Evolutionary conservation across 192 early-diverging fungal genomes (phyloP).

Genomic region (Umbelopsis ramanniana): DNA sequence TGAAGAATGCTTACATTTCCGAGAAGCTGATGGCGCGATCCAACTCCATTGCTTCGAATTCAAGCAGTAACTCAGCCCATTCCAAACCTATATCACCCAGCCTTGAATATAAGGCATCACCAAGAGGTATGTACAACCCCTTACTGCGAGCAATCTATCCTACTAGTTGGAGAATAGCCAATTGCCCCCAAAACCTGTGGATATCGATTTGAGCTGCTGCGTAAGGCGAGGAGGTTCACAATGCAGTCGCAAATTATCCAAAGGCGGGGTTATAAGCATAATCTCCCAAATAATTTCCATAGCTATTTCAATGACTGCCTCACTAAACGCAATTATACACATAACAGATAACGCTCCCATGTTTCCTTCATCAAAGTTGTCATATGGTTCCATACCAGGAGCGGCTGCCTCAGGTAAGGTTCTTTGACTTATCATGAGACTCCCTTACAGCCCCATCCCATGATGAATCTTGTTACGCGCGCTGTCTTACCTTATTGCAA

Average conservation of each 20-base stretch:
- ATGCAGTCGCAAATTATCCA: no score
- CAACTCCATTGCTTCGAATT: background rate
- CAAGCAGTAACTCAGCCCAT: background rate
- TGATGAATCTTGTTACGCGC: background rate
- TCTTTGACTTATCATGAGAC: background rate
- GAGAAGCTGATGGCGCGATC: background rate
- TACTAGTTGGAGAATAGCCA: background rate
- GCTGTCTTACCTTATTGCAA: background rate
- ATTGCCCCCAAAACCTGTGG: background rate
- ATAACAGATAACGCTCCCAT: background rate
- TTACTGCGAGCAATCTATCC: background rate
- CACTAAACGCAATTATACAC: no score
- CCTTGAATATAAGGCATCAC: background rate
- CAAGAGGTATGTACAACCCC: background rate
- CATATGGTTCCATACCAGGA: conserved; percentile 19
- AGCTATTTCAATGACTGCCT: no score
- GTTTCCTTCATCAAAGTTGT: conserved; percentile 2
- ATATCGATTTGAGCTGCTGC: no score
- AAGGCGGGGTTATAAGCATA: no score
- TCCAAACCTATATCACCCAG: background rate
- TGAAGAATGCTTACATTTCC: background rate
- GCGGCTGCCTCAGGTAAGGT: conserved; percentile 1
- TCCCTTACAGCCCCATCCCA: background rate
- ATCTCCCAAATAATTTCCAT: no score
- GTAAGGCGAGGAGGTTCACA: no score